Conservation (phyloP, 164 flowering plant genomes). For the Hamamelis virginiana region DNA sequence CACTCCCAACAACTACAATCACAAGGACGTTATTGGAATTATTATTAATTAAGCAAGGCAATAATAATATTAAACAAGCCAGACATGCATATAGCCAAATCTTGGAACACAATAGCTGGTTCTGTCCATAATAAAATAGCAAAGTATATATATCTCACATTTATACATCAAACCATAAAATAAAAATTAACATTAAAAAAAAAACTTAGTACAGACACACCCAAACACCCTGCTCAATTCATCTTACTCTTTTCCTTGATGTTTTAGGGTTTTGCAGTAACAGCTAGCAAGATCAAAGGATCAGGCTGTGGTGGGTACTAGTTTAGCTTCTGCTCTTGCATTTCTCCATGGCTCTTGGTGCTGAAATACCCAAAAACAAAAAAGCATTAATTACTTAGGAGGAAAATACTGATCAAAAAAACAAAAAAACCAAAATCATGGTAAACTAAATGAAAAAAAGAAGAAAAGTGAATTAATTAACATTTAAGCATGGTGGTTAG, state of each 20-base stretch:
- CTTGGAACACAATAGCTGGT: slow-evolving; percentile 8
- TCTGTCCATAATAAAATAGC: slow-evolving; percentile 8
- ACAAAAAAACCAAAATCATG: too few relatives aligned
- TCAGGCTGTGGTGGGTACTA: slow-evolving; percentile 6
- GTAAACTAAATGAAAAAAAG: too few relatives aligned
- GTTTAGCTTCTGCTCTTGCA: slow-evolving; percentile 37
- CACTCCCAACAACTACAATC: neutral
- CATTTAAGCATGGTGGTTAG: too few relatives aligned
- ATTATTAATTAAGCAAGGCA: neutral
- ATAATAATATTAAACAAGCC: too few relatives aligned
- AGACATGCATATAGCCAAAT: too few relatives aligned
- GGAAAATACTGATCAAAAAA: too few relatives aligned
- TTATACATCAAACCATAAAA: neutral
- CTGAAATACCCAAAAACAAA: slow-evolving; percentile 15
- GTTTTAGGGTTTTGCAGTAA: neutral
- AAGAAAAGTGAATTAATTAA: too few relatives aligned
- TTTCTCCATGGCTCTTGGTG: slow-evolving; percentile 44
- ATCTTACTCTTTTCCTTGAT: neutral
- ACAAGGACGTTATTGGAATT: slow-evolving; percentile 6
- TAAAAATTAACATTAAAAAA: too few relatives aligned
- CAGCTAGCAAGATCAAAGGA: slow-evolving; percentile 16
- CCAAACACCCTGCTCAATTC: slow-evolving; percentile 20
- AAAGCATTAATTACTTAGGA: neutral
- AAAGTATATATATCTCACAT: neutral
- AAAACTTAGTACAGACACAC: neutral